A percentile compares a stretch with the other conserved stretches of the same genome.
These are phyloP conservation scores for Sungouiozyma ichnusensis DNA, from an alignment of 805 yeast species.

Conservation along the genomic window DNA sequence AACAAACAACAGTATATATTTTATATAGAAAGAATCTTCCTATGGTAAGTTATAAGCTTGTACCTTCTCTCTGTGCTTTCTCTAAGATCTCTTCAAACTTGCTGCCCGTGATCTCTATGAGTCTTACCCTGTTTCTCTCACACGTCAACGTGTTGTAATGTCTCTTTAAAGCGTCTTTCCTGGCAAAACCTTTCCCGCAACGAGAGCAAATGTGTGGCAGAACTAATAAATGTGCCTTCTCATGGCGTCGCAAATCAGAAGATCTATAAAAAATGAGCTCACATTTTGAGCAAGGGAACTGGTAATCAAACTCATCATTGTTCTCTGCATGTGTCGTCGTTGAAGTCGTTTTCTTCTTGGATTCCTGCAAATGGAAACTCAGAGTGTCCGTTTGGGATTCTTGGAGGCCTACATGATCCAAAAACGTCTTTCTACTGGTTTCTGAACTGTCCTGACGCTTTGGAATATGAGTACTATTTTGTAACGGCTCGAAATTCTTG, in stretches of 20 bases:
- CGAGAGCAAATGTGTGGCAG: slow-evolving; percentile 64
- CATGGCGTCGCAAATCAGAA: slow-evolving; percentile 63
- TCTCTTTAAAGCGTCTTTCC: slow-evolving; percentile 71
- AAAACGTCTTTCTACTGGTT: too few species aligned
- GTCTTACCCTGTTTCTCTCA: slow-evolving; percentile 42
- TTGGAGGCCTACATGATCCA: background rate
- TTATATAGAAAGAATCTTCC: background rate
- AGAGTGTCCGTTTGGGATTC: background rate
- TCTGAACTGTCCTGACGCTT: too few species aligned
- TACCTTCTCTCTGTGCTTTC: slow-evolving; percentile 22
- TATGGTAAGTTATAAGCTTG: slow-evolving; percentile 9
- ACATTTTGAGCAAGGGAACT: slow-evolving; percentile 43
- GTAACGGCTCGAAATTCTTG: slow-evolving; percentile 3
- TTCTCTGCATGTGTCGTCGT: too few species aligned
- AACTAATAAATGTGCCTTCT: slow-evolving; percentile 56
- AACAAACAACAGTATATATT: background rate
- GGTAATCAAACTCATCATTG: too few species aligned
- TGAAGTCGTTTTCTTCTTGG: too few species aligned
- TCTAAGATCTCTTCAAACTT: slow-evolving; percentile 28
- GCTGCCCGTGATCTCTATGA: slow-evolving; percentile 30
- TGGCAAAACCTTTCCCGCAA: slow-evolving; percentile 74
- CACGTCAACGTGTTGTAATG: slow-evolving; percentile 68
- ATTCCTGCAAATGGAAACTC: too few species aligned
- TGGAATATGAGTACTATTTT: too few species aligned
- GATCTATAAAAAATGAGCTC: slow-evolving; percentile 52